Base-by-base conservation (phyloP, 495 filamentous ascomycete species). In the Penicillium chermesinum region DNA sequence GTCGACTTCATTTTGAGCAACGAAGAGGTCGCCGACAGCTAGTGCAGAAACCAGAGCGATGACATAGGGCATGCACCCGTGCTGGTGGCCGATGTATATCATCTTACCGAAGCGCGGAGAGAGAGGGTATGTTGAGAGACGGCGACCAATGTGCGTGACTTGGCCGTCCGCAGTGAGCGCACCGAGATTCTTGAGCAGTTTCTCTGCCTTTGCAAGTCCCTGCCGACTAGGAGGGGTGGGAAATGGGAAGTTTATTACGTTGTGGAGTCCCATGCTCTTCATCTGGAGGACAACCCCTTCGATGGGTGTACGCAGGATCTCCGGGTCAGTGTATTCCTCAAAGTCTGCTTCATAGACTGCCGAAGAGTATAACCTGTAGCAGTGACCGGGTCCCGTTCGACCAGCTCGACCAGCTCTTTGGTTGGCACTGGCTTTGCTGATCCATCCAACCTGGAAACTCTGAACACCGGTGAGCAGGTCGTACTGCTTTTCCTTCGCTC, bases 181-280 rank as follows among this genome's bases (percentile, higher is more conserved):
- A 9, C 82, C 80, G 7, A 91, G 73, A 57, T 89, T 86, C 34
- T 77, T 81, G 7, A 96, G 70, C 6, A 96, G 76, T 57, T 85
- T 91, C 63, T 97, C 93, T 15, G 94, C 90, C 57, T 86, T 91
- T 38, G 79, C 76, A 1, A 99, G 75, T 50, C 83, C 88, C 49
- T 84, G 73, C 12, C 84, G 82, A 51, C 89, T 86, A 15, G 93
- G 94, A 6, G 89, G 83, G 2, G 94, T 96, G 7, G 94, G 94
- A 63, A 97, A 99, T n/a, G 93, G 94, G 64, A 99, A 99, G 58
- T 91, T 95, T 59, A 85, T 81, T 2, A 97, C 86, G 45, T 90
- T 85, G 52, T 91, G 87, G 17, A 96, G 75, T 47, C 88, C 88
- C 89, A 97, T 96, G 52, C 85, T 83, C 71, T 96, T 97, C 58